Percentiles rank a stretch among this genome's conserved stretches.
Evolutionary conservation across 306 rosid species (phyloP).

Genomic region (Adenanthera pavonina): DNA sequence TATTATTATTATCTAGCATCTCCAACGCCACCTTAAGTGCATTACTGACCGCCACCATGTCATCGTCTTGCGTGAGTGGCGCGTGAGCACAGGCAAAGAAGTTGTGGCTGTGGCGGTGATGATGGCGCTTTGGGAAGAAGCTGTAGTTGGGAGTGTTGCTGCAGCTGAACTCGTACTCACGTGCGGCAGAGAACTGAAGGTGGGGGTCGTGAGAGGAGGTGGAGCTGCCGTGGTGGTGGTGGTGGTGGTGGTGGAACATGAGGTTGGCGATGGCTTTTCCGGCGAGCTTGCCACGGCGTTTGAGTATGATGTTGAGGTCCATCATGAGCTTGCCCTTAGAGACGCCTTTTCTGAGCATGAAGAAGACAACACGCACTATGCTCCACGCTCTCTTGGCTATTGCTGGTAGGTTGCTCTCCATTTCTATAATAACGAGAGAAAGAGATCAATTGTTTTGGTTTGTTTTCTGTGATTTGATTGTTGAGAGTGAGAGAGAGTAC

Average conservation of each 20-base stretch:
- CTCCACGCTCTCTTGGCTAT: conserved; percentile 66
- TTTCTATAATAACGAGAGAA: conserved; percentile 21
- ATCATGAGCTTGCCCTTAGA: conserved; percentile 68
- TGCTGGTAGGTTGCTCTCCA: conserved; percentile 56
- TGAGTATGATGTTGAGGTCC: conserved; percentile 74
- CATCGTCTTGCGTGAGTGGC: conserved; percentile 64
- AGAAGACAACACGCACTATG: conserved; percentile 65
- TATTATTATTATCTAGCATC: conserved; percentile 45
- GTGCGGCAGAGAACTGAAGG: conserved; percentile 38
- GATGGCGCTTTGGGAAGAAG: conserved; percentile 43
- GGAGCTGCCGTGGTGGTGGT: conserved; percentile 32
- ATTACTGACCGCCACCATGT: conserved; percentile 42
- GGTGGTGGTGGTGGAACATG: conserved; percentile 62
- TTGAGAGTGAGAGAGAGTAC: not conserved
- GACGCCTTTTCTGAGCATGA: conserved; percentile 76
- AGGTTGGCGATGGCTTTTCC: conserved; percentile 79
- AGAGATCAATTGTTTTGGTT: conserved; percentile 33
- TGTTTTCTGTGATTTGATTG: not conserved
- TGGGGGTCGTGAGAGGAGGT: not conserved
- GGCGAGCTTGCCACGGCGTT: conserved; percentile 88
- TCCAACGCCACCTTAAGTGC: conserved; percentile 59
- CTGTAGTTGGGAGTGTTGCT: conserved; percentile 69
- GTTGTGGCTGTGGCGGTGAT: conserved; percentile 48
- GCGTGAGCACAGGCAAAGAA: conserved; percentile 65
- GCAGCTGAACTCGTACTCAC: conserved; percentile 96